Evolutionary conservation across 2,329 filamentous ascomycete species (phyloP), one percentile per base, ranked within the genome.

Genomic region (Diaporthe sp.): DNA sequence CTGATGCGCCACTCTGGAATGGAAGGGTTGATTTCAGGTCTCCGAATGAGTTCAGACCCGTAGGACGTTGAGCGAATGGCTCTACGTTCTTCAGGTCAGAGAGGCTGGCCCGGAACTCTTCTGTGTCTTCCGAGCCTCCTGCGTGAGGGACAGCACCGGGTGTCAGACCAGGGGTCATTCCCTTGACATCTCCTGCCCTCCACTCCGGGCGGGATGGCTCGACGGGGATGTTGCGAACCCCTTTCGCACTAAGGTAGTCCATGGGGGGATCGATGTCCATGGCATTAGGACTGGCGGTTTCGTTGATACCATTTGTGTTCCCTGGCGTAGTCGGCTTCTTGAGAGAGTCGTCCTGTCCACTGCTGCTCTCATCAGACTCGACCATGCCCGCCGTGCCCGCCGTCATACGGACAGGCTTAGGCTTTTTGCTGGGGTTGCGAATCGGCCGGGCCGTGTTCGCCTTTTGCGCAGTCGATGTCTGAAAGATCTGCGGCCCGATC

Each of bases 251-350:
- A 65, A 81, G 78, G 55, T 80, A 78, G 13, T 78, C 78, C 31
- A 82, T 82, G 28, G 90, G 89, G 6, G 89, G 87, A 79, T 93
- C 91, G 70, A 93, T 92, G 77, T 93, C 91, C 91, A 93, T 93
- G 20, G 91, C 90, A 75, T 88, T 90, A 3, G 90, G 89, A 77
- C 88, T 91, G 49, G 83, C 84, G 82, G 53, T 84, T 77, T 73
- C 75, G 53, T 61, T 51, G 12, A 75, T 10, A 13, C 75, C 71
- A 49, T 65, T 73, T 4, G 51, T 42, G n/a, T 72, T 57, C n/a
- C 44, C 67, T 17, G 75, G 34, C 9, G 68, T 55, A 13, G 76
- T 68, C 70, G 83, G 77, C 75, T 78, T 79, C 76, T 79, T 75
- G 51, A 51, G 17, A 15, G 8, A 20, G 73, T 84, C 86, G 58